phyloP scores from a whole-genome alignment of 225 moss, liverwort and hornwort genomes.

The Sphagnum tenellum region DNA sequence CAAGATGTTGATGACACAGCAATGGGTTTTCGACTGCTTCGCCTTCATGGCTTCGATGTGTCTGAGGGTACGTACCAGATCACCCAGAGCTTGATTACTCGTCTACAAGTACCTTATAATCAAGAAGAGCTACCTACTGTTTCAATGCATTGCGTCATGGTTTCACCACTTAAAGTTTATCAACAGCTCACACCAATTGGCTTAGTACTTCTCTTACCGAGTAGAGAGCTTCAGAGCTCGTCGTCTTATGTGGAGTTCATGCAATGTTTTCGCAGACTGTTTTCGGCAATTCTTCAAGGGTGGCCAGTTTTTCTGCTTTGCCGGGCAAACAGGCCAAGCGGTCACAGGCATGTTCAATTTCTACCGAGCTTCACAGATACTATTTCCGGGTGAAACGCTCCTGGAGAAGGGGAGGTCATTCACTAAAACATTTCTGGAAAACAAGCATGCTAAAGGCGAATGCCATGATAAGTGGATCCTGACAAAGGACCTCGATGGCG shows the following conservation, averaged over 20 bases:
- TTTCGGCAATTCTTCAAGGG: conserved; percentile 58
- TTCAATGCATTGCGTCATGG: no score
- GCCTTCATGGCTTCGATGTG: conserved; percentile 69
- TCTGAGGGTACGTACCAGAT: conserved; percentile 14
- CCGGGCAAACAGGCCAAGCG: conserved; percentile 56
- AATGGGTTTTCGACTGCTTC: conserved; percentile 73
- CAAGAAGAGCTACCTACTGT: no score
- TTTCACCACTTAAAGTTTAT: no score
- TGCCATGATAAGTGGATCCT: conserved; percentile 78
- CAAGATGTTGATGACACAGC: conserved; percentile 78
- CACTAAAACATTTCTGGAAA: conserved; percentile 29
- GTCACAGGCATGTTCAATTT: conserved; percentile 72
- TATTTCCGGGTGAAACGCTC: conserved; percentile 47
- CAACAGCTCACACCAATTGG: no score
- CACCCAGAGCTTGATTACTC: no score
- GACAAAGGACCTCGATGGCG: conserved; percentile 63
- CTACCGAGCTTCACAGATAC: conserved; percentile 43
- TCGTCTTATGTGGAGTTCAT: no score
- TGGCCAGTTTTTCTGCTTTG: conserved; percentile 53
- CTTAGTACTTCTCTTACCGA: no score
- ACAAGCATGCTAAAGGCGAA: conserved; percentile 26
- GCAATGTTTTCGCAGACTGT: conserved; percentile 16
- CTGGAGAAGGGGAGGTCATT: conserved; percentile 32
- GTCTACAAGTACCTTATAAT: no score
- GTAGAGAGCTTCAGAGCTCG: no score